Evolutionary conservation across 768 basidiomycete genomes (phyloP).

Genomic region (Hericium alpestre): DNA sequence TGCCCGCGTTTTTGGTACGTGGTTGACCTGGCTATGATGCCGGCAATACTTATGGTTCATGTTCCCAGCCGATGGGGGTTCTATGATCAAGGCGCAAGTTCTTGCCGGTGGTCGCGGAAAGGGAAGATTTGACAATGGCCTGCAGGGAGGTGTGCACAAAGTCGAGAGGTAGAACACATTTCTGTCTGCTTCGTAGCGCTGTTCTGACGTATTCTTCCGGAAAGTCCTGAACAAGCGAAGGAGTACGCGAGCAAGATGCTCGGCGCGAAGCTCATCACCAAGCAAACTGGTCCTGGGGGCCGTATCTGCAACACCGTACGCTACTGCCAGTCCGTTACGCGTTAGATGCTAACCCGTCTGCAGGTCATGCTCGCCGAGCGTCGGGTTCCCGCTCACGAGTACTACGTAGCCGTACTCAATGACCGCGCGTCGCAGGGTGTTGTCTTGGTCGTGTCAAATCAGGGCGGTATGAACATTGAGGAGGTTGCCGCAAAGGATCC

Average conservation of each 20-base stretch:
- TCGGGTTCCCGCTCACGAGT: constrained; percentile 88
- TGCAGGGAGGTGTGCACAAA: constrained; percentile 96
- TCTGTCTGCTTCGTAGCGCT: constrained; percentile 1
- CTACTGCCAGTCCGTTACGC: constrained; percentile 7
- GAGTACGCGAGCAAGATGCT: constrained; percentile 89
- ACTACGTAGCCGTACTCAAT: constrained; percentile 94
- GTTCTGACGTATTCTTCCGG: constrained; percentile 20
- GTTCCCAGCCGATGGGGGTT: constrained; percentile 51
- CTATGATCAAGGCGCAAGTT: constrained; percentile 98
- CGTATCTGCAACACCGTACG: constrained; percentile 90
- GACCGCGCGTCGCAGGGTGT: constrained; percentile 84
- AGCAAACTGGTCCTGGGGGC: constrained; percentile 90
- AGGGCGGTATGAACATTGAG: constrained; percentile 99
- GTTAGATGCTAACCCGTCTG: too few relatives aligned
- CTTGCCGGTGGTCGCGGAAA: constrained; percentile 98
- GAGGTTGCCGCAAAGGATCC: constrained; percentile 97
- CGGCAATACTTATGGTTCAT: not conserved
- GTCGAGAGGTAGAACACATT: constrained; percentile 54
- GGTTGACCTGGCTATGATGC: not conserved
- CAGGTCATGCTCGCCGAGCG: constrained; percentile 98
- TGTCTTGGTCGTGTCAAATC: constrained; percentile 85
- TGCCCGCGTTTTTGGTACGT: constrained; percentile 69
- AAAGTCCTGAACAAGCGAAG: constrained; percentile 66
- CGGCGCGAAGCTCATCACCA: constrained; percentile 90
- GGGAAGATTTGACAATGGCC: constrained; percentile 90